phyloP scores from a whole-genome alignment of 768 basidiomycete genomes.

The Pisolithus tinctorius region DNA sequence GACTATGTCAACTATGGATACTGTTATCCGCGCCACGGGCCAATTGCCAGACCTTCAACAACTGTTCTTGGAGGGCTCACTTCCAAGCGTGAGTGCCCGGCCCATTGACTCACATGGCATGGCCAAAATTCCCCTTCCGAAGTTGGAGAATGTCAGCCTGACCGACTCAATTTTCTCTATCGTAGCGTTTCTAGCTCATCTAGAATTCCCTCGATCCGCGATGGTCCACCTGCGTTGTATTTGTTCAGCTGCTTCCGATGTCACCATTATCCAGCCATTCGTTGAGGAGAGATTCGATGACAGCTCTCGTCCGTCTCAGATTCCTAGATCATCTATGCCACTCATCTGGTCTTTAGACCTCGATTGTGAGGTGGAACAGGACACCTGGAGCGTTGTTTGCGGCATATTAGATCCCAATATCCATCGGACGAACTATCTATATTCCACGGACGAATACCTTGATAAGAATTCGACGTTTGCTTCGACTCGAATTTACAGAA shows the following conservation, averaged over 20 bases:
- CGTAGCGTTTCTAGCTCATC: neutral
- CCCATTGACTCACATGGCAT: neutral
- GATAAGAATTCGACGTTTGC: conserved; percentile 14
- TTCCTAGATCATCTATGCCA: neutral
- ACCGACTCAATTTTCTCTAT: neutral
- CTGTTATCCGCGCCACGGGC: conserved; percentile 28
- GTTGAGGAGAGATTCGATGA: neutral
- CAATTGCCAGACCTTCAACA: conserved; percentile 28
- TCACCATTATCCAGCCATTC: neutral
- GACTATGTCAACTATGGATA: conserved; percentile 24
- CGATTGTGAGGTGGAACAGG: neutral
- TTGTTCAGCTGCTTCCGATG: neutral
- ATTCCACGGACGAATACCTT: neutral
- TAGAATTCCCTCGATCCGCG: neutral
- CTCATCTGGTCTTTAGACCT: neutral
- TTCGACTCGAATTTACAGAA: conserved; percentile 6
- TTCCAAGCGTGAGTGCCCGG: conserved; percentile 15
- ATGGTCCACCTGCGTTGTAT: neutral
- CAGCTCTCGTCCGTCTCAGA: neutral
- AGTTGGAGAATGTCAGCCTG: neutral
- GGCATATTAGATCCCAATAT: neutral
- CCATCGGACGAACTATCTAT: neutral
- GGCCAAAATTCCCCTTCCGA: neutral
- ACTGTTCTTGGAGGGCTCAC: conserved; percentile 30
- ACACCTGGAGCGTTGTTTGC: neutral